Conservation (phyloP, 2,329 filamentous ascomycete genomes). For the Colletotrichum sp. region DNA sequence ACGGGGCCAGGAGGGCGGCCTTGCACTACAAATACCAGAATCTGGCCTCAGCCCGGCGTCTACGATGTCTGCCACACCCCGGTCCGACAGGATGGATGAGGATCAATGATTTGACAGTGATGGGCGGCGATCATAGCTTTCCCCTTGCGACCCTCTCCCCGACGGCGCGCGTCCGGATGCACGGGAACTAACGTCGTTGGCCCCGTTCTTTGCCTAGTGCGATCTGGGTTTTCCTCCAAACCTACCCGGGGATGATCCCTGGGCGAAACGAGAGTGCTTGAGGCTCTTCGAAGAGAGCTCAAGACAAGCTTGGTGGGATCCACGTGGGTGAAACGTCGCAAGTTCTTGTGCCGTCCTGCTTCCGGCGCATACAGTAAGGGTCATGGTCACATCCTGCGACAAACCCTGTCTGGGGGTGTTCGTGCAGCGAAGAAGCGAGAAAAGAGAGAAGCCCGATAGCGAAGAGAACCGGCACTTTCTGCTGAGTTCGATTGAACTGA, state of each 20-base stretch:
- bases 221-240: background rate
- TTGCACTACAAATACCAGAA: slow-evolving; percentile 11
- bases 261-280: background rate
- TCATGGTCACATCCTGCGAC: slow-evolving; percentile 9
- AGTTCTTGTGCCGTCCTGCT: slow-evolving; percentile 16
- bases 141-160: background rate
- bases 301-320: slow-evolving; percentile 1
- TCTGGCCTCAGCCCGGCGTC: background rate
- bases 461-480: background rate
- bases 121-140: slow-evolving; percentile 12
- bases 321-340: slow-evolving; percentile 19
- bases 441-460: background rate
- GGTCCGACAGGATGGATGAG: background rate
- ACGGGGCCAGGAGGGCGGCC: background rate
- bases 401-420: slow-evolving; percentile 10
- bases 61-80: background rate
- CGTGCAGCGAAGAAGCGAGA: background rate
- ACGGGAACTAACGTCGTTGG: background rate
- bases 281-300: background rate
- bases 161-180: background rate
- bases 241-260: background rate
- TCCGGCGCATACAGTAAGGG: slow-evolving; percentile 6
- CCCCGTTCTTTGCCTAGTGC: background rate
- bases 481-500: background rate
- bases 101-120: background rate